Base-by-base conservation (phyloP, 2,329 filamentous ascomycete species). In the Pleurostoma richardsiae region DNA sequence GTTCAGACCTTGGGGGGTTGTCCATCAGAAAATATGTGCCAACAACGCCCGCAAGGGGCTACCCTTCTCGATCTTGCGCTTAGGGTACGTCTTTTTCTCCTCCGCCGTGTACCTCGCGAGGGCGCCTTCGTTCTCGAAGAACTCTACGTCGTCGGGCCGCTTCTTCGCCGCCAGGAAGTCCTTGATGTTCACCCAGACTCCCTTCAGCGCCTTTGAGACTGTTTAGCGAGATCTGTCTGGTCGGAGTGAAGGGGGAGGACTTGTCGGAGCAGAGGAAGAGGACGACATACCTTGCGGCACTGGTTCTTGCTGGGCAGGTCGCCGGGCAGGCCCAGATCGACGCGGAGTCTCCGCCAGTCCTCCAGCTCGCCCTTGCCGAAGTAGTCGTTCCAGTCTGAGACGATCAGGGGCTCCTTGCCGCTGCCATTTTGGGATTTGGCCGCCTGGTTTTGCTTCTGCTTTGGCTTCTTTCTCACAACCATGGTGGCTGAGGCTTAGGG, bases 101-200 rank as follows among this genome's bases (percentile, higher is more conserved):
- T 43, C 39, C 0, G 48, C 36, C 1, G 69, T 74, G 52, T 72
- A 73, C 0, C 43, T 4, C 0, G 61, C 50, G 3, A 79, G 66
- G 4, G 57, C 54, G 0, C 5, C 3, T 26, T 61, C 47, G 46
- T 36, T 69, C 2, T 19, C 5, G 52, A 74, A 76, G 30, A 56
- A 59, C 1, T 11, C 49, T 3, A 71, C 61, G 0, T 42, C 46
- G 1, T 49, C 41, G 1, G 58, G 60, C 10, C 3, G 4, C 6
- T 29, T 26, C 7, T 43, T n/a, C 2, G 29, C 30, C 1, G 59
- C 51, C 5, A 79, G 56, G 47, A 79, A 72, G 55, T 79, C 75
- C 29, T 49, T 50, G 36, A 79, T 77, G 48, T 79, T 79, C 48
- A 79, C 64, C 56, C 69, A 67, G 4, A 76, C 59, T 0, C 42